Evolutionary conservation across 768 basidiomycete species (phyloP).

Genomic region (Lepiota venenata): DNA sequence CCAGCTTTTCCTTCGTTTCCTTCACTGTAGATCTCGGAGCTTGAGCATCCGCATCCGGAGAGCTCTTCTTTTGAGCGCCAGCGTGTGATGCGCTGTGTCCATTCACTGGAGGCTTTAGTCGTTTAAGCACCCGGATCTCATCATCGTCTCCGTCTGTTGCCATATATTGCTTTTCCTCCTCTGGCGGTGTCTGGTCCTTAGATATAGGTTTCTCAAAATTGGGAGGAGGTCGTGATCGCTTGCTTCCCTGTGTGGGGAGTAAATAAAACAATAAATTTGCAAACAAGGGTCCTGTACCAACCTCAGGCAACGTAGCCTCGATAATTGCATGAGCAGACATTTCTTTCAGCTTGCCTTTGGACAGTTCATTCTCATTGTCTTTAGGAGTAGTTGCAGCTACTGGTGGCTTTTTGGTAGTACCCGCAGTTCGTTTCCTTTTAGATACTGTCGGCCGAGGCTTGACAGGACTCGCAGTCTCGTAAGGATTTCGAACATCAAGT

Average conservation of each 20-base stretch:
- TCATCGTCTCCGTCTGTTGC: constrained; percentile 32
- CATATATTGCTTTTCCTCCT: neutral
- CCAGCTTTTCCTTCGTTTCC: constrained; percentile 14
- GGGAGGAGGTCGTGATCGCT: constrained; percentile 70
- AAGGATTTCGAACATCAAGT: constrained; percentile 62
- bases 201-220: constrained; percentile 38
- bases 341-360: constrained; percentile 26
- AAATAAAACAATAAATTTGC: constrained; percentile 10
- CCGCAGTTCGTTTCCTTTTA: constrained; percentile 41
- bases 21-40: constrained; percentile 10
- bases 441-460: constrained; percentile 38
- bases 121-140: constrained; percentile 33
- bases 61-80: constrained; percentile 21
- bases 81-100: constrained; percentile 17
- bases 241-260: constrained; percentile 55
- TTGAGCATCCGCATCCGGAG: constrained; percentile 26
- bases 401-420: constrained; percentile 30
- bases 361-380: constrained; percentile 21
- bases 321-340: constrained; percentile 66
- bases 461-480: constrained; percentile 70
- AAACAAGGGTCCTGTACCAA: constrained; percentile 26
- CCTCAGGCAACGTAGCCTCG: constrained; percentile 76
- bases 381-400: constrained; percentile 24
- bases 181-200: neutral
- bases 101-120: constrained; percentile 37